Conservation (phyloP, 208 protist species). For the Crithidia sp. region DNA sequence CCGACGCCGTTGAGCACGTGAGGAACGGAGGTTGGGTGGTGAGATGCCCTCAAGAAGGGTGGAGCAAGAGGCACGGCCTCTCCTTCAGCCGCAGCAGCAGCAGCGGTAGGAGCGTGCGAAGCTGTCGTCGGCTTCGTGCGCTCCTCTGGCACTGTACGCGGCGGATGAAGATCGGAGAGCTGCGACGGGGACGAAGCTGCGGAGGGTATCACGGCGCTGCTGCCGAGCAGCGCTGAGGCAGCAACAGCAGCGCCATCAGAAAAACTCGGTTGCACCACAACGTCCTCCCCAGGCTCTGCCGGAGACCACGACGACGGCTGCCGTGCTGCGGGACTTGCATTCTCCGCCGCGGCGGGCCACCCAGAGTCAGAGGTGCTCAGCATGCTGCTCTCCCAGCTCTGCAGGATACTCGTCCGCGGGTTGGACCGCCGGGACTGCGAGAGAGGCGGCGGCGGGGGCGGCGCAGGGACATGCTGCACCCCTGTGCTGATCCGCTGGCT, state of each 20-base stretch:
- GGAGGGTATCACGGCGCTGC: neutral
- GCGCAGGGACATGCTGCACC: constrained; percentile 20
- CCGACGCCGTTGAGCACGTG: neutral
- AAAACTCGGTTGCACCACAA: no score
- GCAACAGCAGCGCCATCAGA: neutral
- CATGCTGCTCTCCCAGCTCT: constrained; percentile 19
- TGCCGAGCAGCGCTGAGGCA: neutral
- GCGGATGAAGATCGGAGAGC: neutral
- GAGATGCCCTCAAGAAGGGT: no score
- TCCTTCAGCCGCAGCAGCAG: no score
- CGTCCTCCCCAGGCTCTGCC: no score
- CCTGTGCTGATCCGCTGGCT: constrained; percentile 4
- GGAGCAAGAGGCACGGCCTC: no score
- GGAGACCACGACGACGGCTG: neutral
- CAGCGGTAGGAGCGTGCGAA: no score
- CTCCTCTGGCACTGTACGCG: no score
- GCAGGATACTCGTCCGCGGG: constrained; percentile 8
- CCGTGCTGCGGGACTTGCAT: neutral
- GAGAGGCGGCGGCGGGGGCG: neutral
- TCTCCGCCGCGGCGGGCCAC: neutral
- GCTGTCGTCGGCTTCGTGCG: no score
- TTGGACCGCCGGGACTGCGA: constrained; percentile 10
- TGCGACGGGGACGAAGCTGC: neutral
- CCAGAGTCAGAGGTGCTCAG: neutral
- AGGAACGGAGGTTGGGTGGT: neutral